Evolutionary conservation across 75 land plant species (phyloP).

Genomic region (Ceratopteris richardii): DNA sequence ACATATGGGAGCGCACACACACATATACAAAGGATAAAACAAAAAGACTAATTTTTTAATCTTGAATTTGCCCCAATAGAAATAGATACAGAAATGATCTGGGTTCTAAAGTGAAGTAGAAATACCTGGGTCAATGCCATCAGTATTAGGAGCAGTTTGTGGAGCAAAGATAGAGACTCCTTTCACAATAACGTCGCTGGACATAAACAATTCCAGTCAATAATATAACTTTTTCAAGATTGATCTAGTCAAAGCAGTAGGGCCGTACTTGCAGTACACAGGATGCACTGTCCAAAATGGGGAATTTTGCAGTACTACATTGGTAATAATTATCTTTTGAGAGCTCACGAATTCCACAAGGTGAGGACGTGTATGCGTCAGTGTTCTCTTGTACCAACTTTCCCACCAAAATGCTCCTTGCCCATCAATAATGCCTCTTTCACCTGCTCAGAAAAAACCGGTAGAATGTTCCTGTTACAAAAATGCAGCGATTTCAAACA

Average conservation of each 20-base stretch:
- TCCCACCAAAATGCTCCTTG: slow-evolving; percentile 89
- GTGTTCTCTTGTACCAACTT: slow-evolving; percentile 48
- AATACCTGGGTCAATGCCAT: slow-evolving; percentile 84
- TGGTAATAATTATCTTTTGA: slow-evolving; percentile 53
- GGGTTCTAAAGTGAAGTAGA: too few species aligned
- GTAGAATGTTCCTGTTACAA: neutral
- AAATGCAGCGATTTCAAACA: neutral
- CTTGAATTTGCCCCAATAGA: too few species aligned
- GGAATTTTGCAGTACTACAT: slow-evolving; percentile 81
- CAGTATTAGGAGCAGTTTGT: slow-evolving; percentile 62
- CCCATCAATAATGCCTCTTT: slow-evolving; percentile 93
- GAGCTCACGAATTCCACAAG: slow-evolving; percentile 93
- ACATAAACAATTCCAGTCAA: neutral
- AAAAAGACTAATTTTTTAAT: too few species aligned
- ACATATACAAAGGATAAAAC: too few species aligned
- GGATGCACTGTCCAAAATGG: slow-evolving; percentile 98
- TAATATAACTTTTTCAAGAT: neutral
- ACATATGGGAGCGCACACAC: too few species aligned
- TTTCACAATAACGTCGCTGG: slow-evolving; percentile 55
- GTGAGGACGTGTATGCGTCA: slow-evolving; percentile 74
- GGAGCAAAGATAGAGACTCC: slow-evolving; percentile 65
- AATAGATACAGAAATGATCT: too few species aligned
- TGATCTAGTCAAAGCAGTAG: neutral
- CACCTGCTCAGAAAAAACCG: slow-evolving; percentile 36
- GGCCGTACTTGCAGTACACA: slow-evolving; percentile 66